Evolutionary conservation across 2,329 filamentous ascomycete species (phyloP), one percentile per base, ranked within the genome.

Genomic region (Blumeria graminis): DNA sequence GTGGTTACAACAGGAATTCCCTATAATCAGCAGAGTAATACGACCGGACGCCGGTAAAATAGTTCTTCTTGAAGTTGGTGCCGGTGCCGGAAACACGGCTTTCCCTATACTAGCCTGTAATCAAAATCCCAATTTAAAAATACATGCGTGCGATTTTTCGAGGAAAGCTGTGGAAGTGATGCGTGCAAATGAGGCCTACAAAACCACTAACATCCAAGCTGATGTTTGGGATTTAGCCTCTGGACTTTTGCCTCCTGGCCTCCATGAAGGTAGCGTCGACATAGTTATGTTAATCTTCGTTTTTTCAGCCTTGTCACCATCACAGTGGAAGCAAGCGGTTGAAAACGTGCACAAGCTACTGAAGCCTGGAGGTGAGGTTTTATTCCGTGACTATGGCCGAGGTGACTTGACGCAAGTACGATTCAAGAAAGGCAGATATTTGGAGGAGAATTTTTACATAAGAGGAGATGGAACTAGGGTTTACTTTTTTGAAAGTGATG

Each of bases 381-480:
- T 94, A 66, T 96, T 98, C 75, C 81, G 92, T 63, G 92, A 98
- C 70, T 98, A 98, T 71, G 92, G 92, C 57, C 79, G 89, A 67
- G 92, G 92, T 36, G 92, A 98, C 69, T 74, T 98, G 59, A 90
- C 92, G 16, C 92, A 98, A 72, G 92, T 98, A 59, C 78, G 92
- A 58, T 96, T 98, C 72, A 94, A 92, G 71, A 95, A 94, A 71
- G 87, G 87, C 11, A 77, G 92, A 43, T 96, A 90, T 65, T 76
- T 98, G 66, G 86, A 88, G 57, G 92, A 96, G 69, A 98, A 96
- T 66, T 98, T 98, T 65, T 98, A 98, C 68, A 85, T 95, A 48
- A 76, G 92, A 36, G 92, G 92, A 1, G 92, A 98, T 68, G 92
- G 92, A 1, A 98, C 92, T 3, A 77, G 92, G 6, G 92, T 98